Conservation (phyloP, 305 asterid species). For the Fraxinus paxiana region DNA sequence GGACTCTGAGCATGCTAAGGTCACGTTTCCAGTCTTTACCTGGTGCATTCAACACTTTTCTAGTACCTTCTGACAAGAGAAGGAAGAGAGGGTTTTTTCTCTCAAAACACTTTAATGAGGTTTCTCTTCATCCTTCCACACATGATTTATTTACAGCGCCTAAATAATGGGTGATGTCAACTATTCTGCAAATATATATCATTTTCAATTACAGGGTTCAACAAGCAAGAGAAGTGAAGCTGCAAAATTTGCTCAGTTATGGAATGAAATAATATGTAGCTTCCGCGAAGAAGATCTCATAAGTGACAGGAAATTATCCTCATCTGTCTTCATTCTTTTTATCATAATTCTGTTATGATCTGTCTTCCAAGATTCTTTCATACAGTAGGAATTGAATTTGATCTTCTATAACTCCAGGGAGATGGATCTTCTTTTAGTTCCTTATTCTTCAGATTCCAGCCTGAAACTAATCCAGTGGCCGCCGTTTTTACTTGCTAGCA, state of each 20-base stretch:
- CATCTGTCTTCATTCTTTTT: constrained; percentile 23
- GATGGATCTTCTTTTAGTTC: constrained; percentile 98
- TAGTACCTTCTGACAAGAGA: constrained; percentile 76
- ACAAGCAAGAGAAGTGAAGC: constrained; percentile 90
- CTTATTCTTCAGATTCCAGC: constrained; percentile 90
- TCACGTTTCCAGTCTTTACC: constrained; percentile 96
- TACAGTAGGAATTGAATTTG: constrained; percentile 29
- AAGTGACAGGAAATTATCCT: constrained; percentile 73
- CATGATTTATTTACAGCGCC: constrained; percentile 24
- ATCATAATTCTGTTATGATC: constrained; percentile 1
- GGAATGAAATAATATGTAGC: constrained; percentile 94
- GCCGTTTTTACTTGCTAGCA: constrained; percentile 96
- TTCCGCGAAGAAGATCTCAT: constrained; percentile 98
- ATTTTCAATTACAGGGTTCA: constrained; percentile 42
- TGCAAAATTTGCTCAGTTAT: constrained; percentile 90
- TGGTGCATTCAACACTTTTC: constrained; percentile 83
- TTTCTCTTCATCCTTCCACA: constrained; percentile 31
- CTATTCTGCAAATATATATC: constrained; percentile 19
- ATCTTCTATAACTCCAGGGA: constrained; percentile 61
- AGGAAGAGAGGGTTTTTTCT: constrained; percentile 69
- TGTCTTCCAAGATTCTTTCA: constrained; percentile 2
- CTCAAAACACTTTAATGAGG: constrained; percentile 69
- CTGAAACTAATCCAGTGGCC: constrained; percentile 94
- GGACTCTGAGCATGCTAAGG: constrained; percentile 93
- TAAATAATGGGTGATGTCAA: neutral